Conservation (phyloP, 768 basidiomycete species). For the Cyclocybe cylindracea region DNA sequence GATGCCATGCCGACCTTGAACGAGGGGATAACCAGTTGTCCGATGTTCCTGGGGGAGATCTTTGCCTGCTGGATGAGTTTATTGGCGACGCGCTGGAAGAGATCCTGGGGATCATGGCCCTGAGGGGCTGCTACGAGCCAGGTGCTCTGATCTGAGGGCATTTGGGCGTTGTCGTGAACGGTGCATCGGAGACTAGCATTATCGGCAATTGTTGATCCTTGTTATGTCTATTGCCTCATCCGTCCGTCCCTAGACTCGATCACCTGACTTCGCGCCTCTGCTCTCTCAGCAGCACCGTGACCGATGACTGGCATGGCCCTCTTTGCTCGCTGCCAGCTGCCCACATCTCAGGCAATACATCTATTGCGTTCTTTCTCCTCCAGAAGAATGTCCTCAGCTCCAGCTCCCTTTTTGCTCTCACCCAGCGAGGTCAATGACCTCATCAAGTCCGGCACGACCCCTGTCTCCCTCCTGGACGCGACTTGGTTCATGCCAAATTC, state of each 20-base stretch:
- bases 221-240: slow-evolving; percentile 12
- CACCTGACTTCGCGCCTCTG: too few relatives aligned
- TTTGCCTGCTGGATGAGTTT: slow-evolving; percentile 65
- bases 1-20: slow-evolving; percentile 72
- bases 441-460: slow-evolving; percentile 28
- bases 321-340: not conserved
- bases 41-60: slow-evolving; percentile 47
- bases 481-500: slow-evolving; percentile 96
- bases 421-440: slow-evolving; percentile 48
- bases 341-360: not conserved
- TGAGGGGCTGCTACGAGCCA: slow-evolving; percentile 90
- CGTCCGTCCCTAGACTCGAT: too few relatives aligned
- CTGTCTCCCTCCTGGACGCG: slow-evolving; percentile 64
- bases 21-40: slow-evolving; percentile 74
- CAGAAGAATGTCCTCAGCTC: slow-evolving; percentile 38
- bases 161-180: slow-evolving; percentile 68
- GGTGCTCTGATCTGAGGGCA: slow-evolving; percentile 96
- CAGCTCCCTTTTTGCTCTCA: slow-evolving; percentile 51
- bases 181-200: slow-evolving; percentile 15
- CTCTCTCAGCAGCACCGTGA: too few relatives aligned
- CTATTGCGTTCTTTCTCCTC: slow-evolving; percentile 8
- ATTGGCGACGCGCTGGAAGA: slow-evolving; percentile 62
- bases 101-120: slow-evolving; percentile 81
- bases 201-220: slow-evolving; percentile 23
- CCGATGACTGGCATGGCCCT: slow-evolving; percentile 11